phyloP scores from a whole-genome alignment of 106 monocot species.

The Dioscorea alata region DNA sequence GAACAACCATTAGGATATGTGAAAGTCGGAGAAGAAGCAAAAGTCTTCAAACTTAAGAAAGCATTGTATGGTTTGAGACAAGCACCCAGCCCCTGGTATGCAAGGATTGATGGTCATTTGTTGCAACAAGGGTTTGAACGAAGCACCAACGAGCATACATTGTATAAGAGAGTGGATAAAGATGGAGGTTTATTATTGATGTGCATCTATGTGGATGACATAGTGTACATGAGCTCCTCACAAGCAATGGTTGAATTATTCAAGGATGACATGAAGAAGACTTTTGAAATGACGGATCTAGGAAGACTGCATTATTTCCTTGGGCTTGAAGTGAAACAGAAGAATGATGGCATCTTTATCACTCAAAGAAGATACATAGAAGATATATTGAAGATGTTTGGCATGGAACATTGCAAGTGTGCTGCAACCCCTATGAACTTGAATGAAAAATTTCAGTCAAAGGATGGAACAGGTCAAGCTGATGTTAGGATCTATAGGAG shows the following conservation, averaged over 20 bases:
- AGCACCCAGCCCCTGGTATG: background rate
- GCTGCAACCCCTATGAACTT: conserved; percentile 1
- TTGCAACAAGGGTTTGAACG: too few relatives aligned
- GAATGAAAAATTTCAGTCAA: too few relatives aligned
- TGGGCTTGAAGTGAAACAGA: conserved; percentile 1
- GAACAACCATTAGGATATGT: background rate
- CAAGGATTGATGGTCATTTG: background rate
- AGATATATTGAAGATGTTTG: conserved; percentile 5
- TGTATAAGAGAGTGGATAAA: too few relatives aligned
- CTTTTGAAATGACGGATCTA: background rate
- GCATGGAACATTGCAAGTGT: conserved; percentile 8
- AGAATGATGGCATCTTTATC: background rate
- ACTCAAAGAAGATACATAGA: background rate
- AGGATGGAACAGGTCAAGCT: too few relatives aligned
- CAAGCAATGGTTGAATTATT: background rate
- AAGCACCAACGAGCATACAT: too few relatives aligned
- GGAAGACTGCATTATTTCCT: conserved; percentile 3
- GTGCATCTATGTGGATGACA: conserved; percentile 7
- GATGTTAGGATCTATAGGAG: too few relatives aligned
- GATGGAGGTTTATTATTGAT: background rate
- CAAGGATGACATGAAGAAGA: background rate
- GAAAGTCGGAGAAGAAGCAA: background rate
- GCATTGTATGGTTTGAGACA: too few relatives aligned
- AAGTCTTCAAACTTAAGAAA: too few relatives aligned
- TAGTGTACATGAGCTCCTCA: background rate